Percentiles rank a stretch among this genome's conserved stretches.
phyloP scores from a whole-genome alignment of 768 basidiomycete genomes.

The Lactifluus echinatus region DNA sequence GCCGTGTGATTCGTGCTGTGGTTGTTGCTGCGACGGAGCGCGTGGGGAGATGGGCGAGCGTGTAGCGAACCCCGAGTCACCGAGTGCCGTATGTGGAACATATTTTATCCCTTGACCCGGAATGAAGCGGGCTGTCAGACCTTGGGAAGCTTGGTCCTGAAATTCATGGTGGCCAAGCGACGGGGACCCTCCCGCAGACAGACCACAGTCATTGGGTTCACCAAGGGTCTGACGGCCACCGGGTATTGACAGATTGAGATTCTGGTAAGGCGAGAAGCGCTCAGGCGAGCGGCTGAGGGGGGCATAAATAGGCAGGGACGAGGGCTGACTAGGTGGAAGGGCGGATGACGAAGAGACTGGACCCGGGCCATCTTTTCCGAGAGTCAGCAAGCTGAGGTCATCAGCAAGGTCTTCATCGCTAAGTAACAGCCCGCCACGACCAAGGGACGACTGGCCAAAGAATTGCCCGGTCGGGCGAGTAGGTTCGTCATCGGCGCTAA shows the following conservation, averaged over 20 bases:
- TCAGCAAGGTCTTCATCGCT: conserved; percentile 76
- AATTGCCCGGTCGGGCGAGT: conserved; percentile 28
- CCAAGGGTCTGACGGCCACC: conserved; percentile 41
- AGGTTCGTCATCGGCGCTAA: conserved; percentile 36
- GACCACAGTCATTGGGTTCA: conserved; percentile 56
- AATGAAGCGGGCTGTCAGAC: conserved; percentile 49
- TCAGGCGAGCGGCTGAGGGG: conserved; percentile 54
- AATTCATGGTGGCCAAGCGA: conserved; percentile 36
- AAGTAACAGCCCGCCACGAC: conserved; percentile 54
- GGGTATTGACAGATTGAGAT: conserved; percentile 55
- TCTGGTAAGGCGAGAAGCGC: conserved; percentile 45
- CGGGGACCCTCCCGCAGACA: conserved; percentile 45
- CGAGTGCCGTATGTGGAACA: conserved; percentile 30
- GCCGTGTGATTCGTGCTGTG: neutral
- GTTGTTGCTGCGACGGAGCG: conserved; percentile 22
- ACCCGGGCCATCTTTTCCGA: conserved; percentile 38
- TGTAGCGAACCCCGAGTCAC: conserved; percentile 26
- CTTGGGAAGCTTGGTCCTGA: conserved; percentile 31
- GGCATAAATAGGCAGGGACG: conserved; percentile 70
- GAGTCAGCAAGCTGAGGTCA: conserved; percentile 54
- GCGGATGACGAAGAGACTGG: conserved; percentile 33
- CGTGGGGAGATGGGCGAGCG: conserved; percentile 54
- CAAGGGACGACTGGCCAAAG: conserved; percentile 24
- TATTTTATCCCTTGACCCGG: conserved; percentile 61
- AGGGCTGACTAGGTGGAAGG: conserved; percentile 54